phyloP scores from a whole-genome alignment of 2,329 filamentous ascomycete species.

The Xylaria sp. region DNA sequence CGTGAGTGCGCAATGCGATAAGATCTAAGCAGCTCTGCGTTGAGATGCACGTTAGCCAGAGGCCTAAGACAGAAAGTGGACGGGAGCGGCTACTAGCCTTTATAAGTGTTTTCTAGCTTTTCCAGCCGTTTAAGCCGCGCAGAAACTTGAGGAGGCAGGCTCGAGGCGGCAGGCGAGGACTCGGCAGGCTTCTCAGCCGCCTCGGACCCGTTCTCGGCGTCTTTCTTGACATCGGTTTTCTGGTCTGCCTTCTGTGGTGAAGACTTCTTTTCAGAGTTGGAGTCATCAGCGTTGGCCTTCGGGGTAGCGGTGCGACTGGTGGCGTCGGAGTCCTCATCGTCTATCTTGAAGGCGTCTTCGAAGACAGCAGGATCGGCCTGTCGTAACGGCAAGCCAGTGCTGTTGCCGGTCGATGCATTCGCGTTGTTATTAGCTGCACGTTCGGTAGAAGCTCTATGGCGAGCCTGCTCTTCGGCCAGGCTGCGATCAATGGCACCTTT shows the following conservation, averaged over 20 bases:
- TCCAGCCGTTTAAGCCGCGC: constrained; percentile 79
- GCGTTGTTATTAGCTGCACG: constrained; percentile 41
- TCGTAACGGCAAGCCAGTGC: constrained; percentile 33
- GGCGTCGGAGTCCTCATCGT: constrained; percentile 78
- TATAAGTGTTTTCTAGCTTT: constrained; percentile 81
- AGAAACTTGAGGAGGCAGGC: constrained; percentile 69
- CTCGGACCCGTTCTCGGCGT: constrained; percentile 1
- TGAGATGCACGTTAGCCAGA: constrained; percentile 7
- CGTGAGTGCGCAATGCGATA: constrained; percentile 88
- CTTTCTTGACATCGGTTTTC: constrained; percentile 10
- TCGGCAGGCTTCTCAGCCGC: constrained; percentile 24
- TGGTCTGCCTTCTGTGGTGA: constrained; percentile 2
- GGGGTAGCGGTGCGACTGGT: constrained; percentile 59
- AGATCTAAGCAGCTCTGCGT: constrained; percentile 74
- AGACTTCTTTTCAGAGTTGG: constrained; percentile 18
- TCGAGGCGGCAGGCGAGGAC: constrained; percentile 33
- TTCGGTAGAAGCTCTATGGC: constrained; percentile 53
- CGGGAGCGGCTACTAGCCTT: constrained; percentile 50
- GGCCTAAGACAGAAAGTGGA: background rate
- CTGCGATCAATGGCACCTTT: constrained; percentile 80
- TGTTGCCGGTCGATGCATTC: constrained; percentile 31
- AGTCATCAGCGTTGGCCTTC: constrained; percentile 21
- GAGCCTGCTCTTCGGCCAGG: constrained; percentile 87
- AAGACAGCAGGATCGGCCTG: constrained; percentile 74
- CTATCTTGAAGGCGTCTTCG: constrained; percentile 78